Evolutionary conservation across 2,329 filamentous ascomycete genomes (phyloP).

Genomic region (Colletotrichum camelliae): DNA sequence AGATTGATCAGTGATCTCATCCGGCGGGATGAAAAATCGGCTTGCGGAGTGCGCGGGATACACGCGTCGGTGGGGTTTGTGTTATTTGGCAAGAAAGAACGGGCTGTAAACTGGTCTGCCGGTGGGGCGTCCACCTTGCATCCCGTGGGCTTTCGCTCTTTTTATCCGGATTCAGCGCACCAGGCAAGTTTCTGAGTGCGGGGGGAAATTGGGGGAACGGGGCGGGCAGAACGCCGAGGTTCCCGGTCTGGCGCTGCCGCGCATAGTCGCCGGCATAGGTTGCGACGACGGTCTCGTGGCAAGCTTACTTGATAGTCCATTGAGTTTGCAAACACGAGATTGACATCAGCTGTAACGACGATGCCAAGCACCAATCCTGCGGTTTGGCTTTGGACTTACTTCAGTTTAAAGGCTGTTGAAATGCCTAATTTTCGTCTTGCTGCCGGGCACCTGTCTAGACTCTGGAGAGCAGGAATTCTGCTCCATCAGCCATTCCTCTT

Average conservation of each 20-base stretch:
- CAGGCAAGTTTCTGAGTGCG: not conserved
- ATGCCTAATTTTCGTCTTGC: not conserved
- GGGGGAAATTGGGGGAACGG: not conserved
- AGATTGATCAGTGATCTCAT: not conserved
- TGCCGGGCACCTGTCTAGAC: not conserved
- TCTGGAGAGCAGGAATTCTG: not conserved
- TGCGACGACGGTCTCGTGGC: not conserved
- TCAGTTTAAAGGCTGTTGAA: not conserved
- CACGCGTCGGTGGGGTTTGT: not conserved
- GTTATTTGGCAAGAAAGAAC: not conserved
- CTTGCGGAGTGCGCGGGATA: not conserved
- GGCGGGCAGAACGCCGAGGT: not conserved
- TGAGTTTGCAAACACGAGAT: not conserved
- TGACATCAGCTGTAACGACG: not conserved
- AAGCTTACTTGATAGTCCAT: not conserved
- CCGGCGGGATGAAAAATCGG: not conserved
- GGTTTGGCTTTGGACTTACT: not conserved
- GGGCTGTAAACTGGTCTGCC: not conserved
- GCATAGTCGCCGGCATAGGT: not conserved
- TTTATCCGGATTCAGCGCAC: not conserved
- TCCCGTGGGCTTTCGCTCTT: not conserved
- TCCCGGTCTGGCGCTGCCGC: not conserved
- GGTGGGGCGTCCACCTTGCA: not conserved
- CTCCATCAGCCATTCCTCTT: not conserved
- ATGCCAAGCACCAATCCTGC: not conserved